These are phyloP conservation scores for Friedmanniomyces endolithicus DNA, from an alignment of 495 filamentous ascomycete species.

Conservation along the genomic window DNA sequence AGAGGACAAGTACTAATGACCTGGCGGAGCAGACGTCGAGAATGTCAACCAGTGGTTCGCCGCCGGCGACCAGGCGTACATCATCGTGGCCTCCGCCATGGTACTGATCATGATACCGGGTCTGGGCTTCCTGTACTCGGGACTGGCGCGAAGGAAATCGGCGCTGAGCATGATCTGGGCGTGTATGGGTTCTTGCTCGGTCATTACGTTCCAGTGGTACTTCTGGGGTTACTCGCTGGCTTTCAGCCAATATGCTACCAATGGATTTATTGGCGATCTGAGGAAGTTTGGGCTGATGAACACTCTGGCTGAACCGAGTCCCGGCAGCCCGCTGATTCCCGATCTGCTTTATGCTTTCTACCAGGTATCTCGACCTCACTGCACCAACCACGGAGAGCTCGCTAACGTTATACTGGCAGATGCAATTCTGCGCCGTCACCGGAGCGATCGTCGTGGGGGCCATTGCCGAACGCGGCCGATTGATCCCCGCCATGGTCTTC, in stretches of 20 bases:
- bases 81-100: constrained; percentile 85
- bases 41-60: constrained; percentile 84
- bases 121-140: constrained; percentile 58
- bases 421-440: constrained; percentile 92
- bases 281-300: constrained; percentile 55
- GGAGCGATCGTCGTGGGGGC: constrained; percentile 87
- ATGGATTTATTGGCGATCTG: constrained; percentile 55
- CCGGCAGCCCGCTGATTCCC: constrained; percentile 50
- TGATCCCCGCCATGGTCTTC: constrained; percentile 93
- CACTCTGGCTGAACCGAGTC: constrained; percentile 48
- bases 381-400: not conserved
- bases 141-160: constrained; percentile 51
- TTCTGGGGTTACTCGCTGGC: constrained; percentile 67
- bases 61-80: constrained; percentile 70
- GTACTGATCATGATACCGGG: constrained; percentile 81
- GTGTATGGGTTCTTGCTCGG: constrained; percentile 51
- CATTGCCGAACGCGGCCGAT: constrained; percentile 83
- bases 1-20: not conserved
- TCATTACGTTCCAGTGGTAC: constrained; percentile 63
- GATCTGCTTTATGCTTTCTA: constrained; percentile 56
- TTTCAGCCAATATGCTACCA: constrained; percentile 50
- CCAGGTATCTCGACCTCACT: constrained; percentile 37
- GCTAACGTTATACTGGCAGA: constrained; percentile 37
- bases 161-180: constrained; percentile 60
- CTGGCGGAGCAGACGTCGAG: constrained; percentile 40